A percentile compares a stretch with the other conserved stretches of the same genome.
These are phyloP conservation scores for Radiomyces spectabilis DNA, from an alignment of 192 early-diverging fungal genomes.

Conservation along the genomic window DNA sequence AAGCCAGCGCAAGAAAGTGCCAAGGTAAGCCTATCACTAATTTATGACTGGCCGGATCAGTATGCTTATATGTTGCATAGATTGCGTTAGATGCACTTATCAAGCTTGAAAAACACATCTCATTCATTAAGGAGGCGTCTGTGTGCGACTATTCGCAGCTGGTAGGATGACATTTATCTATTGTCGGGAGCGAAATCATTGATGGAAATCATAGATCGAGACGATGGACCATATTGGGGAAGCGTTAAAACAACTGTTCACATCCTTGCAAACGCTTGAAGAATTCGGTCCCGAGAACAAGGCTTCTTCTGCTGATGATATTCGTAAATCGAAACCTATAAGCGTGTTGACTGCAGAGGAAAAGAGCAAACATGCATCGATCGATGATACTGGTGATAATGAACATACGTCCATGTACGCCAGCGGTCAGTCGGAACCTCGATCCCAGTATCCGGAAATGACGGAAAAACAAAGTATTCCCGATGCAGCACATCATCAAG, in stretches of 20 bases:
- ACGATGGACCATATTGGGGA: not conserved
- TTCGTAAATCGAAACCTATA: not conserved
- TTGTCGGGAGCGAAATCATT: too few species aligned
- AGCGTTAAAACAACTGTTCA: not conserved
- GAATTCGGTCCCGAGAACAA: constrained; percentile 8
- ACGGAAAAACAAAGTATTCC: not conserved
- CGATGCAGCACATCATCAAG: not conserved
- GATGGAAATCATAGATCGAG: not conserved
- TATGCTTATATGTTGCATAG: not conserved
- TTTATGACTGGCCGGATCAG: not conserved
- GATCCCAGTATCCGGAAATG: not conserved
- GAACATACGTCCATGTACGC: not conserved
- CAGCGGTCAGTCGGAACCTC: not conserved
- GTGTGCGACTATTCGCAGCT: not conserved
- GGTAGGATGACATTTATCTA: too few species aligned
- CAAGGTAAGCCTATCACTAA: constrained; percentile 7
- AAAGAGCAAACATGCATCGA: not conserved
- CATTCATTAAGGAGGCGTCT: not conserved
- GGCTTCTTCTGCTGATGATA: not conserved
- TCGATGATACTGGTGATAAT: too few species aligned
- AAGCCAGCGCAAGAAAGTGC: constrained; percentile 23
- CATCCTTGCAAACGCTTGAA: constrained; percentile 3
- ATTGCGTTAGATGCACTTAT: not conserved
- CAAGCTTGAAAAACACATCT: not conserved
- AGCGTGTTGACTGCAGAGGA: not conserved